Base-by-base conservation (phyloP, 75 land plant species). In the Cunninghamia lanceolata region DNA sequence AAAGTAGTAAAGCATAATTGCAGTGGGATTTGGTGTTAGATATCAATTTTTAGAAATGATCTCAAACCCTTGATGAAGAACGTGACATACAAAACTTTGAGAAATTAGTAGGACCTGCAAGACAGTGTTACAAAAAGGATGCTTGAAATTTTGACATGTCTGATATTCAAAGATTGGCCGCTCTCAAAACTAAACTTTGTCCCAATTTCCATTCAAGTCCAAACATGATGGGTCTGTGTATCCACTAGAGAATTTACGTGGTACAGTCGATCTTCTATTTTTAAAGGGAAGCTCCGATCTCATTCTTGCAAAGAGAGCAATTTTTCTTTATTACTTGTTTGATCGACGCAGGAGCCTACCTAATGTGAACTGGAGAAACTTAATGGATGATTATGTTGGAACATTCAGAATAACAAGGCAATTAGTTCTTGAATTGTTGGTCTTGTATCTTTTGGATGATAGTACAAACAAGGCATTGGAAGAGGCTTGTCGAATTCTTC, bases 391-490 rank as follows among this genome's bases (percentile, higher is more conserved):
- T 88, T 98, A 96, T 91, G 92, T 92, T 38, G 87, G 88, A 32
- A 87, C 93, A 10, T 98, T 98, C 90, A 85, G 91, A 42, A 92
- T 98, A 39, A 81, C 90, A 52, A 92, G 94, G 50, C 94, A 91
- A 83, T 92, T 89, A 1, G 84, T 94, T 82, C 89, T 95, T 83
- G 99, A 98, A 89, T 98, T 95, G 11, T 91, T 94, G 21, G 85
- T 92, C 9, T 98, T 98, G 82, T 98, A 91, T 89, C 96, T 98
- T 66, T 88, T 98, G 87, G 99, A 98, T 89, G 95, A 98, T 77
- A 88, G 89, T 50, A 87, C 88, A 81, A 92, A 90, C n/a, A 85
- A 90, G 68, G 97, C 99, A 59, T 82, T 98, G 84, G 88, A 96
- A 98, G 97, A 95, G 85, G 99, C 97, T 45, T 89, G 90, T 54